Evolutionary conservation across 805 yeast species (phyloP).

Genomic region (Ogataea kodamae): DNA sequence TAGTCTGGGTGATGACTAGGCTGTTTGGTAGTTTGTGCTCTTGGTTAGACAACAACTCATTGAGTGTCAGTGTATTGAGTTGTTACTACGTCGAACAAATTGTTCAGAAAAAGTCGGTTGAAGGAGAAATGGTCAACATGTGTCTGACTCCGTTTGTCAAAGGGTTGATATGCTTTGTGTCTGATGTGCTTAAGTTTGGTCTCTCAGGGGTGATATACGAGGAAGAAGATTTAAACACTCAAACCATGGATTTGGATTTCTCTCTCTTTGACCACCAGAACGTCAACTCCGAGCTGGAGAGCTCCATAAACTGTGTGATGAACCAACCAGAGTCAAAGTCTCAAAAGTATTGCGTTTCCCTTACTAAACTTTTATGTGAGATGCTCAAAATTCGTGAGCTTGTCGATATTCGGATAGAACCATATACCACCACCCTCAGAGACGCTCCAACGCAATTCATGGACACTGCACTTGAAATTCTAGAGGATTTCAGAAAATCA

Average conservation of each 20-base stretch:
- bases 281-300: conserved; percentile 30
- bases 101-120: conserved; percentile 14
- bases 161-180: conserved; percentile 54
- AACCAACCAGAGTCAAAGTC: conserved; percentile 15
- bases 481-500: conserved; percentile 6
- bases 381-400: conserved; percentile 10
- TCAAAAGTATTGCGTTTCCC: conserved; percentile 17
- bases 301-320: conserved; percentile 34
- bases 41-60: conserved; percentile 75
- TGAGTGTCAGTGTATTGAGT: conserved; percentile 75
- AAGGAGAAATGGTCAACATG: conserved; percentile 39
- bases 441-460: conserved; percentile 7
- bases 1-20: conserved; percentile 50
- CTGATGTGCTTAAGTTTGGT: conserved; percentile 44
- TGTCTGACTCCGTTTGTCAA: conserved; percentile 49
- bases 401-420: conserved; percentile 8
- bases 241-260: conserved; percentile 53
- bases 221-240: conserved; percentile 71
- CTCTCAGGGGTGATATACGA: conserved; percentile 60
- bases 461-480: conserved; percentile 4
- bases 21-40: conserved; percentile 53
- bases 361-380: conserved; percentile 10
- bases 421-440: conserved; percentile 5
- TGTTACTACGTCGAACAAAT: conserved; percentile 54
- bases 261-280: conserved; percentile 15